A percentile compares a stretch with the other conserved stretches of the same genome.
Evolutionary conservation across 2,329 filamentous ascomycete genomes (phyloP).

Genomic region (Fonsecaea monophora): DNA sequence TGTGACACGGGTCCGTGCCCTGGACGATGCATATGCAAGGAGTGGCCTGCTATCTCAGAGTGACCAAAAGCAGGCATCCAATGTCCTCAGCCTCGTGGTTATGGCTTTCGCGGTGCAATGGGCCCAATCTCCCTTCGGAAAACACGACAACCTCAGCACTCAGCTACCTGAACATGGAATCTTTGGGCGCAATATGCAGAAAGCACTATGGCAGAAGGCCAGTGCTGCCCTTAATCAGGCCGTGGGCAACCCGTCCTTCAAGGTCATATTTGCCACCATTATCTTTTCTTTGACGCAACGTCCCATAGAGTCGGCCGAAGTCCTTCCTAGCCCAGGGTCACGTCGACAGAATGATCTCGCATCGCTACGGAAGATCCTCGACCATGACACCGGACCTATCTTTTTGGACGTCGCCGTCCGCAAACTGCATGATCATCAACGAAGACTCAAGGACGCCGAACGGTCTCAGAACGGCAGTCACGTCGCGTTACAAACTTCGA

Average conservation of each 20-base stretch:
- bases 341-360: conserved; percentile 12
- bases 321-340: background rate
- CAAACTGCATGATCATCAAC: conserved; percentile 27
- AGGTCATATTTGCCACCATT: conserved; percentile 53
- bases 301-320: conserved; percentile 41
- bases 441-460: conserved; percentile 17
- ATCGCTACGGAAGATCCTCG: conserved; percentile 22
- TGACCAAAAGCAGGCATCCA: conserved; percentile 27
- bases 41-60: conserved; percentile 18
- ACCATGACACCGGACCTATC: conserved; percentile 17
- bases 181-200: conserved; percentile 46
- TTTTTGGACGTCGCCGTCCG: conserved; percentile 27
- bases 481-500: background rate
- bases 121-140: conserved; percentile 22
- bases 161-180: conserved; percentile 32
- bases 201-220: conserved; percentile 52
- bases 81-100: conserved; percentile 26
- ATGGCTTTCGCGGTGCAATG: conserved; percentile 34
- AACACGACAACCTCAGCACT: conserved; percentile 33
- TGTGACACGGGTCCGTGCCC: conserved; percentile 26
- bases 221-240: conserved; percentile 48
- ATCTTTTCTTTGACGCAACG: conserved; percentile 55
- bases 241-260: conserved; percentile 50
- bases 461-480: background rate
- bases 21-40: conserved; percentile 24